These are phyloP conservation scores for Plasmodium ovale DNA, from an alignment of 169 alveolate species.

Conservation along the genomic window DNA sequence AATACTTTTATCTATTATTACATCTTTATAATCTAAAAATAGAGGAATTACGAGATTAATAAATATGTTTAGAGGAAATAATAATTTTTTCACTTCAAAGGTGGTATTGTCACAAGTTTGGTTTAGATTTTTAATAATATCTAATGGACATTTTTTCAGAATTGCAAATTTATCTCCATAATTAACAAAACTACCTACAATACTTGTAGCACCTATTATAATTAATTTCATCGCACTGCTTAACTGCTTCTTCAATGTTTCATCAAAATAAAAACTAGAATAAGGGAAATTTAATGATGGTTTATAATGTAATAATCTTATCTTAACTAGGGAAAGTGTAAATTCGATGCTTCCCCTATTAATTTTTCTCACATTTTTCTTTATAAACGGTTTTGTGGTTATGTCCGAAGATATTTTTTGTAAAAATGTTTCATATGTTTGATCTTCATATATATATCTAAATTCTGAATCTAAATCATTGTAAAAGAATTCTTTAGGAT, in stretches of 20 bases:
- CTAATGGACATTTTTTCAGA: constrained; percentile 53
- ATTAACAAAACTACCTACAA: constrained; percentile 36
- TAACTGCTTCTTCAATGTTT: constrained; percentile 50
- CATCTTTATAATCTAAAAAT: constrained; percentile 29
- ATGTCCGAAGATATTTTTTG: constrained; percentile 38
- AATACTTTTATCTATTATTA: constrained; percentile 30
- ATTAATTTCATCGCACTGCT: constrained; percentile 35
- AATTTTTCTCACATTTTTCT: constrained; percentile 48
- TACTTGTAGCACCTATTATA: constrained; percentile 35
- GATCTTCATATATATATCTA: constrained; percentile 46
- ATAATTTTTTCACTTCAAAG: constrained; percentile 42
- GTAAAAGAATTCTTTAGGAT: constrained; percentile 62
- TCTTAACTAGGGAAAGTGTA: constrained; percentile 40
- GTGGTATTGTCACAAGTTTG: neutral
- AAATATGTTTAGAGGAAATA: constrained; percentile 61
- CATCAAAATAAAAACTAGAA: constrained; percentile 69
- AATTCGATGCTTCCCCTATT: constrained; percentile 71
- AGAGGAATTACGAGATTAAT: constrained; percentile 65
- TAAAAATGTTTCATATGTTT: constrained; percentile 20
- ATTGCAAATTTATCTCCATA: constrained; percentile 38
- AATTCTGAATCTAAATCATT: constrained; percentile 38
- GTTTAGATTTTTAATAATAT: constrained; percentile 14
- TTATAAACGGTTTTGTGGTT: constrained; percentile 51
- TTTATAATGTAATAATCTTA: constrained; percentile 49
- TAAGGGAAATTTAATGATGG: constrained; percentile 24